These are phyloP conservation scores for Solanum appendiculatum DNA, from an alignment of 257 asterid species.

Conservation along the genomic window DNA sequence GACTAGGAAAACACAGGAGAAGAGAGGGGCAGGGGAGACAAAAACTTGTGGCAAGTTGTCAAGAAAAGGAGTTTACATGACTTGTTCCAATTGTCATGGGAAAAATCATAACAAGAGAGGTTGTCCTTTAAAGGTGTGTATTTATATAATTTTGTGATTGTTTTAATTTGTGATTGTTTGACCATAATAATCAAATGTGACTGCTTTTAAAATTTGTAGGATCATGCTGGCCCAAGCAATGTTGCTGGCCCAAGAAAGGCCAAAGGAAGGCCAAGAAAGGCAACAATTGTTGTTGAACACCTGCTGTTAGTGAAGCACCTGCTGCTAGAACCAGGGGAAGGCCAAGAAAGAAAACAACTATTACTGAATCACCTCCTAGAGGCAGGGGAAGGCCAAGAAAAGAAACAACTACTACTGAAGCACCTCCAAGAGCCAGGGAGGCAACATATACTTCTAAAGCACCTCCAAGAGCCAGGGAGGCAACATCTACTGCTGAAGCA, in stretches of 20 bases:
- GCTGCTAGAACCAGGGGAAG: neutral
- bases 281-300: too few species aligned
- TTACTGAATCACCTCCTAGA: too few species aligned
- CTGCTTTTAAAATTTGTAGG: neutral
- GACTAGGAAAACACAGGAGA: neutral
- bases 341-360: neutral
- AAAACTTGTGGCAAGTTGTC: neutral
- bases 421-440: neutral
- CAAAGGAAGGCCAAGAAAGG: too few species aligned
- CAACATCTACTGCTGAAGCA: too few species aligned
- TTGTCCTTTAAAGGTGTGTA: neutral
- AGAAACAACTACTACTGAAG: neutral
- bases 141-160: too few species aligned
- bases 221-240: neutral
- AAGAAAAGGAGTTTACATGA: neutral
- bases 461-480: too few species aligned
- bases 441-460: too few species aligned
- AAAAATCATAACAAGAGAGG: neutral
- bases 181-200: neutral
- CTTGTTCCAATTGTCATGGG: neutral
- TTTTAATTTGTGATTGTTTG: too few species aligned
- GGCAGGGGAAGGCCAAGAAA: neutral
- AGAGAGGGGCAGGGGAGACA: neutral
- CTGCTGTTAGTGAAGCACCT: too few species aligned
- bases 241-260: neutral